Conservation (phyloP, 2,329 filamentous ascomycete species). For the Cytospora leucostoma region DNA sequence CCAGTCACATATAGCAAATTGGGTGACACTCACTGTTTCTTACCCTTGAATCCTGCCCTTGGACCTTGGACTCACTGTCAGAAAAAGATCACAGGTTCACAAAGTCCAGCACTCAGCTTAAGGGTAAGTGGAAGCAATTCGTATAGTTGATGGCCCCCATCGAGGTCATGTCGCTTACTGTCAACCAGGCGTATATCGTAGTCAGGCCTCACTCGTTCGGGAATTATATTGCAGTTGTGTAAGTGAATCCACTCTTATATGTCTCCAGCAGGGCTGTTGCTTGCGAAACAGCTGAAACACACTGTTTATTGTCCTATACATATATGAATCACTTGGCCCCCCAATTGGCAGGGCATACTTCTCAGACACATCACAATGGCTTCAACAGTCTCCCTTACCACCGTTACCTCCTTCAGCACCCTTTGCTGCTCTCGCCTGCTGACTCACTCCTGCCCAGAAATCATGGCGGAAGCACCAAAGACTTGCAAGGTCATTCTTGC, state of each 20-base stretch:
- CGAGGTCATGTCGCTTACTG: neutral
- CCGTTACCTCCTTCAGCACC: neutral
- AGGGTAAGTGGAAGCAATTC: neutral
- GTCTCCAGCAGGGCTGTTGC: slow-evolving; percentile 2
- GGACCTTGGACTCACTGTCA: neutral
- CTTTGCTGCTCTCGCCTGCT: slow-evolving; percentile 11
- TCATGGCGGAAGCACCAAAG: slow-evolving; percentile 54
- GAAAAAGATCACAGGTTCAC: neutral
- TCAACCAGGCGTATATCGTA: neutral
- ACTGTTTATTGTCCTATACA: slow-evolving; percentile 4
- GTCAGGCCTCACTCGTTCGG: slow-evolving; percentile 7
- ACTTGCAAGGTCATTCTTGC: slow-evolving; percentile 94
- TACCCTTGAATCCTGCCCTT: neutral
- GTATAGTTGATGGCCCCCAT: neutral
- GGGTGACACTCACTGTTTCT: neutral
- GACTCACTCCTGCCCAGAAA: slow-evolving; percentile 26
- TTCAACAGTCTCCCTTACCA: neutral
- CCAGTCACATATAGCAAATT: slow-evolving; percentile 5
- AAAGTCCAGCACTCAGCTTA: neutral
- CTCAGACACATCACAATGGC: slow-evolving; percentile 6
- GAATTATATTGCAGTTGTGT: slow-evolving; percentile 14
- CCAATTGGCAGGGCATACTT: slow-evolving; percentile 1
- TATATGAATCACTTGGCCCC: slow-evolving; percentile 11
- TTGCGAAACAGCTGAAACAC: neutral
- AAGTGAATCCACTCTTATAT: slow-evolving; percentile 25